A percentile compares a stretch with the other conserved stretches of the same genome.
phyloP scores from a whole-genome alignment of 2,329 filamentous ascomycete species.

The Phoma sp. region DNA sequence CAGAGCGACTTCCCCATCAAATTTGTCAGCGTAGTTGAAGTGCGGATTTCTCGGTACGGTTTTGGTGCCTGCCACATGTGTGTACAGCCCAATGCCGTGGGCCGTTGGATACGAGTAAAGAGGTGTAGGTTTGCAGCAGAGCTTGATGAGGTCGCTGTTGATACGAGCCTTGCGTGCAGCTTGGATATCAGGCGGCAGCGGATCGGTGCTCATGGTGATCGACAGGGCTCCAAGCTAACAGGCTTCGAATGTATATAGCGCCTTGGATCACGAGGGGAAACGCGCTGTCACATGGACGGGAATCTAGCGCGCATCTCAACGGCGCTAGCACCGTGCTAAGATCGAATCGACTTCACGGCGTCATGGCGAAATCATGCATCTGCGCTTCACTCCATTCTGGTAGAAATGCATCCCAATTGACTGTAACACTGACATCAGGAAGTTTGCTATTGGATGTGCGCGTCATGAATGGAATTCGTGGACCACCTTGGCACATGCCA shows the following conservation, averaged over 20 bases:
- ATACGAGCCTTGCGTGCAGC: conserved; percentile 23
- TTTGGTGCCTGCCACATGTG: conserved; percentile 27
- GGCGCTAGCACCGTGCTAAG: conserved; percentile 6
- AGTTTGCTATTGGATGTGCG: conserved; percentile 19
- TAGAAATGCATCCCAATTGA: conserved; percentile 15
- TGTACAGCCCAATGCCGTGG: conserved; percentile 38
- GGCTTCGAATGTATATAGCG: background rate
- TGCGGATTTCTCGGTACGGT: background rate
- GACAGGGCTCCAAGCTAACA: background rate
- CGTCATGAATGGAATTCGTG: conserved; percentile 20
- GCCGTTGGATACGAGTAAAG: conserved; percentile 14
- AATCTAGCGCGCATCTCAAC: conserved; percentile 6
- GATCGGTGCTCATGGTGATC: background rate
- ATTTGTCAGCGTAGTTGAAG: background rate
- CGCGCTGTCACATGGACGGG: background rate
- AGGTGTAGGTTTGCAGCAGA: conserved; percentile 15
- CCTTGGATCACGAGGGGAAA: background rate
- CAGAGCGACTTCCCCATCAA: conserved; percentile 7
- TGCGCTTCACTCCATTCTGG: conserved; percentile 16
- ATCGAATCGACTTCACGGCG: conserved; percentile 24
- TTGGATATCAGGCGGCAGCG: conserved; percentile 20
- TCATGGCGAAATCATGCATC: conserved; percentile 25
- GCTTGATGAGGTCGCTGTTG: conserved; percentile 29
- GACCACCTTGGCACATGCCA: conserved; percentile 17
- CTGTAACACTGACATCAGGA: conserved; percentile 39